A percentile compares a stretch with the other conserved stretches of the same genome.
Evolutionary conservation across 768 basidiomycete species (phyloP).

Genomic region (Lentinula edodes): DNA sequence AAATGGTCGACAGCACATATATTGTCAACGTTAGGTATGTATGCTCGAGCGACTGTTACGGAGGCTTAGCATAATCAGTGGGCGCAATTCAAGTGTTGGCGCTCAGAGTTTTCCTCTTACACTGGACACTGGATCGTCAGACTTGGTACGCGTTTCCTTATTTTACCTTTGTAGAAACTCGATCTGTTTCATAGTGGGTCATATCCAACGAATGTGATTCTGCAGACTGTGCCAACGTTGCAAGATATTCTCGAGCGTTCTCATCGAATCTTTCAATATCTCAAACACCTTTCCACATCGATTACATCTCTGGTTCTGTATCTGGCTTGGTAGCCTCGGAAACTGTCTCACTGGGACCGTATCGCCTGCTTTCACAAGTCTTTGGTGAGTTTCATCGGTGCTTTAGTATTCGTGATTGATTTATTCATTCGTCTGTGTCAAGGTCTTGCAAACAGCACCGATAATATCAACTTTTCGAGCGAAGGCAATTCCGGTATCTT

Average conservation of each 20-base stretch:
- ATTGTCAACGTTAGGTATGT: constrained; percentile 8
- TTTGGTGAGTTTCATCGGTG: constrained; percentile 30
- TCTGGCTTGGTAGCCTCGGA: constrained; percentile 43
- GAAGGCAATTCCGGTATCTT: constrained; percentile 51
- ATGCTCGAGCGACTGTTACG: not conserved
- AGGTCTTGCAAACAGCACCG: constrained; percentile 42
- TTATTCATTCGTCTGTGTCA: constrained; percentile 3
- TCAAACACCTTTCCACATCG: constrained; percentile 32
- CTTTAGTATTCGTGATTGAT: not conserved
- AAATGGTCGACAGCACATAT: constrained; percentile 3
- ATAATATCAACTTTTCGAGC: constrained; percentile 34
- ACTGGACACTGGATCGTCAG: constrained; percentile 55
- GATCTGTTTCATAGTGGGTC: constrained; percentile 36
- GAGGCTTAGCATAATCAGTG: not conserved
- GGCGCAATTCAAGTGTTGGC: constrained; percentile 26
- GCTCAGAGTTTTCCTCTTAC: constrained; percentile 38
- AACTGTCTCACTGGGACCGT: constrained; percentile 37
- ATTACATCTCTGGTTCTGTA: constrained; percentile 47
- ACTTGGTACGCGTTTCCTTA: constrained; percentile 32
- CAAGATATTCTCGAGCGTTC: constrained; percentile 29
- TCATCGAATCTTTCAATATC: constrained; percentile 26
- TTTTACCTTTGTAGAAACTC: constrained; percentile 1
- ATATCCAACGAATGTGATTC: constrained; percentile 38
- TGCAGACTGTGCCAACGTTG: constrained; percentile 39
- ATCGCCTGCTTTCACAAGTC: constrained; percentile 39